Evolutionary conservation across 495 filamentous ascomycete genomes (phyloP).

Genomic region (Xylaria acuta): DNA sequence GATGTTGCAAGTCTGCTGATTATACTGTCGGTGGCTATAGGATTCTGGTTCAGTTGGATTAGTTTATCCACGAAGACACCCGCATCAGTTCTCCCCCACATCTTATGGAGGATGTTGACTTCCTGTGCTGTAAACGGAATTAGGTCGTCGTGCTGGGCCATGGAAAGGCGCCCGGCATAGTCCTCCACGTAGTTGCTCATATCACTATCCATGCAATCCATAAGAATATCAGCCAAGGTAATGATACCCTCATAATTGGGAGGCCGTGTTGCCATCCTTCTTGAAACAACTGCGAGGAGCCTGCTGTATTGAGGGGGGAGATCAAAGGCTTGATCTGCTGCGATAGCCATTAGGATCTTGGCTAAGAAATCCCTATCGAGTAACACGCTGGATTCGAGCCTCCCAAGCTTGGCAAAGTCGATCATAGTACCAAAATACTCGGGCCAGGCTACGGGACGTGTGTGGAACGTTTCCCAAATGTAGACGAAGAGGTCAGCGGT

Average conservation of each 20-base stretch:
- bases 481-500: slow-evolving; percentile 53
- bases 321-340: slow-evolving; percentile 60
- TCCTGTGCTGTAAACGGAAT: slow-evolving; percentile 50
- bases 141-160: slow-evolving; percentile 31
- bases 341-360: slow-evolving; percentile 66
- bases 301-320: slow-evolving; percentile 49
- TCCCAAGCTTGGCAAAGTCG: slow-evolving; percentile 63
- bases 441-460: slow-evolving; percentile 70
- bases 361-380: slow-evolving; percentile 63
- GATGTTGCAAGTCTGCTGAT: slow-evolving; percentile 50
- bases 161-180: slow-evolving; percentile 35
- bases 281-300: slow-evolving; percentile 52
- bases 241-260: slow-evolving; percentile 61
- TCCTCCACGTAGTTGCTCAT: slow-evolving; percentile 54
- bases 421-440: slow-evolving; percentile 78
- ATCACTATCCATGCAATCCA: slow-evolving; percentile 55
- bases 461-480: slow-evolving; percentile 63
- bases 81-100: slow-evolving; percentile 44
- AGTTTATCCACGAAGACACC: slow-evolving; percentile 60
- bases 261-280: slow-evolving; percentile 57
- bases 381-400: slow-evolving; percentile 58
- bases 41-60: slow-evolving; percentile 56
- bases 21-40: slow-evolving; percentile 49
- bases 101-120: slow-evolving; percentile 48
- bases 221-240: slow-evolving; percentile 58